Evolutionary conservation across 176 grass and related monocot species (phyloP).

Genomic region (Bolboschoenus planiculmis): DNA sequence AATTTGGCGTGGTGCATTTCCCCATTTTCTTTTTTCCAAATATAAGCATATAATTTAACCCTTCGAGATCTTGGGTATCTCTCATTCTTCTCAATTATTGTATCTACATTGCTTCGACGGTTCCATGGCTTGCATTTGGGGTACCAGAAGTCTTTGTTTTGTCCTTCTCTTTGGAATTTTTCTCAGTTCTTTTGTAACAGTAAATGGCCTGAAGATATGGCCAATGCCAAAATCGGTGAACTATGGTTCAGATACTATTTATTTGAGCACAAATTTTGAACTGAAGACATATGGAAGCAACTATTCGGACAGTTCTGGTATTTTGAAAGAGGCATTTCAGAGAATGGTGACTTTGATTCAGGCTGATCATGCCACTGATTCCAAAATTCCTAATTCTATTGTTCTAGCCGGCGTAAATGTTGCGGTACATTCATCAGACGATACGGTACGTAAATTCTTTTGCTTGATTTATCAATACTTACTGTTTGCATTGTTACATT

Average conservation of each 20-base stretch:
- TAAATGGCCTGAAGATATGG: constrained; percentile 58
- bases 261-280: constrained; percentile 51
- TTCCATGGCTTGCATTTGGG: background rate
- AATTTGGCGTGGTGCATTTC: background rate
- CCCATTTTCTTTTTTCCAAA: constrained; percentile 5
- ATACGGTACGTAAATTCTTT: constrained; percentile 54
- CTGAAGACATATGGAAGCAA: constrained; percentile 55
- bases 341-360: constrained; percentile 53
- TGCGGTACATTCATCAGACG: constrained; percentile 41
- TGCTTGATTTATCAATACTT: constrained; percentile 11
- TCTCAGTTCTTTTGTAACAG: constrained; percentile 26
- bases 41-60: background rate
- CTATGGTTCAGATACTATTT: constrained; percentile 53
- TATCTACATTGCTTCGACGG: background rate
- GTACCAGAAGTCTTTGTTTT: constrained; percentile 10
- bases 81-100: constrained; percentile 4
- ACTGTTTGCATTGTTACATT: background rate
- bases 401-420: constrained; percentile 54
- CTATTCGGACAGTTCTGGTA: constrained; percentile 48
- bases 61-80: background rate
- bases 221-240: constrained; percentile 63
- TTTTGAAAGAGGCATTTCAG: constrained; percentile 79
- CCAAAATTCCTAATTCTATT: constrained; percentile 21
- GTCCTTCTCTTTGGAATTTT: constrained; percentile 42
- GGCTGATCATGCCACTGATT: constrained; percentile 38